Conservation (phyloP, 768 basidiomycete genomes). For the Mycena olivaceomarginata region DNA sequence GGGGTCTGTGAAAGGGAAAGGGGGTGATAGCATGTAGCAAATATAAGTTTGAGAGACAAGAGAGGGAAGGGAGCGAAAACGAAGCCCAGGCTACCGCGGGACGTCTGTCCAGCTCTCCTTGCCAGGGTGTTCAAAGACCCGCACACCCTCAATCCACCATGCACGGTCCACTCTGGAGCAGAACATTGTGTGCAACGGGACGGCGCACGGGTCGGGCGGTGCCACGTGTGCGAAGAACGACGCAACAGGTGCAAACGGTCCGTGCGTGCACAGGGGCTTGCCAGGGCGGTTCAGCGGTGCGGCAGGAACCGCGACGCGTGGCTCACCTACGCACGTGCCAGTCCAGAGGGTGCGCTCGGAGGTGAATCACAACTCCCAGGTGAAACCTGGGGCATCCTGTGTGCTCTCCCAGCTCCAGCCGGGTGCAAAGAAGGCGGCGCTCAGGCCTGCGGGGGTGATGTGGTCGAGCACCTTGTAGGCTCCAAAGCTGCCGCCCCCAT, state of each 20-base stretch:
- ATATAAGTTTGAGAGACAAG: no score
- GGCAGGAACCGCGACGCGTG: conserved; percentile 65
- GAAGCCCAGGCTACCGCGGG: no score
- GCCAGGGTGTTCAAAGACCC: conserved; percentile 64
- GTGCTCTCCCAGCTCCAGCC: conserved; percentile 91
- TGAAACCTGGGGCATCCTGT: conserved; percentile 75
- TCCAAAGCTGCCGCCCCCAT: conserved; percentile 85
- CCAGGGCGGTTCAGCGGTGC: conserved; percentile 57
- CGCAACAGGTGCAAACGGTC: conserved; percentile 71
- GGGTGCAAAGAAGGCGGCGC: conserved; percentile 86
- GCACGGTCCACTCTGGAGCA: conserved; percentile 79
- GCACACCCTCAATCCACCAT: conserved; percentile 81
- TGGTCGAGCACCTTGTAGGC: conserved; percentile 80
- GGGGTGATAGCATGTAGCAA: no score
- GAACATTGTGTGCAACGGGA: conserved; percentile 81
- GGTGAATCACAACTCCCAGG: conserved; percentile 84
- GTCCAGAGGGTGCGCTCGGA: conserved; percentile 85
- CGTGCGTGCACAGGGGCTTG: conserved; percentile 69
- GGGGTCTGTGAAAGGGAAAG: no score
- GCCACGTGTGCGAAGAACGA: conserved; percentile 70
- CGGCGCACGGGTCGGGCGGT: conserved; percentile 72
- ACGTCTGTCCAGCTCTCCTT: conserved; percentile 87
- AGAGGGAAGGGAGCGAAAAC: no score
- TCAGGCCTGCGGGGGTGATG: conserved; percentile 78
- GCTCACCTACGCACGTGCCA: conserved; percentile 67